Evolutionary conservation across 2,329 filamentous ascomycete species (phyloP), one percentile per base, ranked within the genome.

Genomic region (Alternaria longipes): DNA sequence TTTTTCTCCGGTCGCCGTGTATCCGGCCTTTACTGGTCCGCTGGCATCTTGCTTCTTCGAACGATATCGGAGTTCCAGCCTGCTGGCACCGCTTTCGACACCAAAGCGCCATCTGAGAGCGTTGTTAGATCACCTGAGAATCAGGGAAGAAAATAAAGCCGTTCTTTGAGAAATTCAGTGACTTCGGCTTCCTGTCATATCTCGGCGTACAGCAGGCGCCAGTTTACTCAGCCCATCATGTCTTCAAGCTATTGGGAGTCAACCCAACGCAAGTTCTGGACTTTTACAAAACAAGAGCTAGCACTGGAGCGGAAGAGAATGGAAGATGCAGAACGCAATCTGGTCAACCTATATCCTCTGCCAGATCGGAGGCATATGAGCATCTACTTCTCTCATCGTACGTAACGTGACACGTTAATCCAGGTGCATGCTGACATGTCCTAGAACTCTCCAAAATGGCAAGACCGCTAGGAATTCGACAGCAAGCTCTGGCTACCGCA

Each of bases 181-280:
- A 44, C 18, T 22, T 2, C 24, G 18, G 1, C 22, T 46, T 42
- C 20, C n/a, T 16, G 34, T n/a, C 20, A 38, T 8, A 36, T 28
- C 11, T 14, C 2, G 14, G 16, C 9, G 30, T 8, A 44, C 12
- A 26, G 8, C 30, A n/a, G 8, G 16, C 20, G 20, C 22, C 40
- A 24, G 20, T 24, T 24, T 42, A 4, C 40, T 24, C 20, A 14
- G 40, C 34, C 40, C 64, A 65, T 18, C 60, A 97, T 97, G 94
- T 92, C 94, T 34, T 92, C 94, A 76, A 97, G 94, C 81, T 99
- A 94, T 82, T 99, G 94, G 94, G 91, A 93, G 66, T 98, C 95
- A 56, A 95, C 93, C 26, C 95, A 99, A 81, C 88, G 90, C 70
- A 90, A 89, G 69, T 88, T 91, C 82, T 99, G 95, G 95, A 91